Conservation (phyloP, 345 rosid genomes). For the Isatis tinctoria region DNA sequence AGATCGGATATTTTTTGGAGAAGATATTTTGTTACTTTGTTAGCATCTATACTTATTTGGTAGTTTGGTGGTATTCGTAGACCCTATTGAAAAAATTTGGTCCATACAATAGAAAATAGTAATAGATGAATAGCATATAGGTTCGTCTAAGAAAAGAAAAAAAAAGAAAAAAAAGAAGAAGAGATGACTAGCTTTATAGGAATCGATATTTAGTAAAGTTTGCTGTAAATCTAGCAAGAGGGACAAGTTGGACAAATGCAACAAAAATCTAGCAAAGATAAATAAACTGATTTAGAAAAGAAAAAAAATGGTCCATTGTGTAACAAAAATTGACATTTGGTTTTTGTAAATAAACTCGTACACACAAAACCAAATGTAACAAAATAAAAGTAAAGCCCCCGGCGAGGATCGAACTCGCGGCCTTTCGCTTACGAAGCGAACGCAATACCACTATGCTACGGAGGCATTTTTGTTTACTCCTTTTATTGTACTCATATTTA, state of each 20-base stretch:
- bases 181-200: background rate
- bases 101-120: background rate
- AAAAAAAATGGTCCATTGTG: background rate
- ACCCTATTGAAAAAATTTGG: background rate
- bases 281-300: background rate
- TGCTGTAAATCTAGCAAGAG: background rate
- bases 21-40: slow-evolving; percentile 7
- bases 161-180: too few relatives aligned
- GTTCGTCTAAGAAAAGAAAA: background rate
- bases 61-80: too few relatives aligned
- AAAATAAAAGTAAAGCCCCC: slow-evolving; percentile 31
- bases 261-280: background rate
- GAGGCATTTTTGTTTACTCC: slow-evolving; percentile 28
- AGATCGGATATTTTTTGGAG: background rate
- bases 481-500: background rate
- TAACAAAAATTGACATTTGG: too few relatives aligned
- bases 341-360: too few relatives aligned
- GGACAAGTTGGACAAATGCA: background rate
- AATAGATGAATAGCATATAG: background rate
- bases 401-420: slow-evolving; percentile 99
- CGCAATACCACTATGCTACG: slow-evolving; percentile 99
- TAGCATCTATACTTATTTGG: background rate
- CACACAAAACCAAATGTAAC: too few relatives aligned
- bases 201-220: background rate
- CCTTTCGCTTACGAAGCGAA: slow-evolving; percentile 99